phyloP scores from a whole-genome alignment of 2,329 filamentous ascomycete species.

The Neurospora crassa region DNA sequence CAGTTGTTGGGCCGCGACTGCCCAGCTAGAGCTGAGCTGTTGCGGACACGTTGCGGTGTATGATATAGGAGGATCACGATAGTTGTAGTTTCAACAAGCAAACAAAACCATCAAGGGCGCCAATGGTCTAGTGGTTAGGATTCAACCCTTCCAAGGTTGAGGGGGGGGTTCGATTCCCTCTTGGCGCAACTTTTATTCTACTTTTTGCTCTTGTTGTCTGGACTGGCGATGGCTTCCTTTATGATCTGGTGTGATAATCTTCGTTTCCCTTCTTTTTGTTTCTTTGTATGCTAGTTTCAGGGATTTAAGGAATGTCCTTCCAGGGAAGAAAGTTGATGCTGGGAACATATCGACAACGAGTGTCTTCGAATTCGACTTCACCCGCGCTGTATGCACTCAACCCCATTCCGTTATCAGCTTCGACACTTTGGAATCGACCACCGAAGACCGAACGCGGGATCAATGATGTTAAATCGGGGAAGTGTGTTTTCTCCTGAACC shows the following conservation, averaged over 20 bases:
- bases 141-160: neutral
- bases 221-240: neutral
- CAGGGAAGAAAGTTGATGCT: neutral
- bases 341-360: neutral
- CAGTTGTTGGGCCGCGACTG: neutral
- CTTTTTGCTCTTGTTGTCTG: neutral
- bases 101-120: neutral
- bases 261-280: neutral
- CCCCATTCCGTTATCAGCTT: neutral
- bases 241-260: neutral
- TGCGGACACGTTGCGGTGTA: neutral
- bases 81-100: neutral
- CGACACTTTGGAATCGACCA: neutral
- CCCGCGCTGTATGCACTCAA: neutral
- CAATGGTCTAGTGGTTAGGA: conserved; percentile 15
- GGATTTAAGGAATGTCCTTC: too few relatives aligned
- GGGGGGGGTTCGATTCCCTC: neutral
- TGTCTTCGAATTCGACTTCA: neutral
- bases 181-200: neutral
- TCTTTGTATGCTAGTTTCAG: neutral
- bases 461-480: neutral
- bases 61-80: neutral
- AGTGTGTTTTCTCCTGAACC: neutral
- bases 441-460: neutral
- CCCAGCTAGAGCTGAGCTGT: neutral